phyloP scores from a whole-genome alignment of 192 early-diverging fungal species.

The Entomortierella parvispora region DNA sequence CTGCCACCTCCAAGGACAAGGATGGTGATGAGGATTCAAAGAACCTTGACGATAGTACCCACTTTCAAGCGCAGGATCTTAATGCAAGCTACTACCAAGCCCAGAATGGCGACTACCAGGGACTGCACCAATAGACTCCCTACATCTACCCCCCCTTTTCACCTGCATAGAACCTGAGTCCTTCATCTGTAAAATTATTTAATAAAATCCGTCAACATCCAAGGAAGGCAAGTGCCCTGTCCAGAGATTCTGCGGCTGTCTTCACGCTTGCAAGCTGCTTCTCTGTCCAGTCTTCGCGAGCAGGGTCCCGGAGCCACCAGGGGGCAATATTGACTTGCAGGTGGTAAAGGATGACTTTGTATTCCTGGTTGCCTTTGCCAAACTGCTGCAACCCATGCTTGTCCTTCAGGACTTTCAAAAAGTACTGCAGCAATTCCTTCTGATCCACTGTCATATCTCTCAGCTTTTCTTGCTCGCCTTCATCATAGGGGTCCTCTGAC shows the following conservation, averaged over 20 bases:
- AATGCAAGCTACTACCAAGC: constrained; percentile 35
- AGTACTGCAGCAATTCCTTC: constrained; percentile 32
- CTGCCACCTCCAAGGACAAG: constrained; percentile 59
- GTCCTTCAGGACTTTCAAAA: constrained; percentile 18
- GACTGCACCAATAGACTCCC: constrained; percentile 23
- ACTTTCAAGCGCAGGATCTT: constrained; percentile 38
- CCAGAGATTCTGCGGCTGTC: constrained; percentile 22
- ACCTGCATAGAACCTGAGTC: neutral
- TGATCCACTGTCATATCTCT: constrained; percentile 30
- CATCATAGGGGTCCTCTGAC: constrained; percentile 32
- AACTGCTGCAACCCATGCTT: constrained; percentile 21
- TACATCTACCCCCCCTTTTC: too few relatives aligned
- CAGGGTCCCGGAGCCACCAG: constrained; percentile 30
- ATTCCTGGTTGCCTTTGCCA: constrained; percentile 31
- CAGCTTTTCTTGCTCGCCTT: constrained; percentile 27
- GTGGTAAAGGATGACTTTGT: constrained; percentile 39
- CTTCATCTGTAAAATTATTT: neutral
- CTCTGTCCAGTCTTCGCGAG: constrained; percentile 33
- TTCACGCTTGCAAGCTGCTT: constrained; percentile 21
- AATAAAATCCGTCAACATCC: constrained; percentile 7
- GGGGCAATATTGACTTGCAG: constrained; percentile 38
- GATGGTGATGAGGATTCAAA: constrained; percentile 52
- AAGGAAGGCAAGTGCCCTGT: constrained; percentile 28
- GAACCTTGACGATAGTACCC: constrained; percentile 24
- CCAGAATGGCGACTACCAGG: constrained; percentile 38